These are phyloP conservation scores for Acanthamoeba castellanii DNA, from an alignment of 208 protist genomes.

Conservation along the genomic window DNA sequence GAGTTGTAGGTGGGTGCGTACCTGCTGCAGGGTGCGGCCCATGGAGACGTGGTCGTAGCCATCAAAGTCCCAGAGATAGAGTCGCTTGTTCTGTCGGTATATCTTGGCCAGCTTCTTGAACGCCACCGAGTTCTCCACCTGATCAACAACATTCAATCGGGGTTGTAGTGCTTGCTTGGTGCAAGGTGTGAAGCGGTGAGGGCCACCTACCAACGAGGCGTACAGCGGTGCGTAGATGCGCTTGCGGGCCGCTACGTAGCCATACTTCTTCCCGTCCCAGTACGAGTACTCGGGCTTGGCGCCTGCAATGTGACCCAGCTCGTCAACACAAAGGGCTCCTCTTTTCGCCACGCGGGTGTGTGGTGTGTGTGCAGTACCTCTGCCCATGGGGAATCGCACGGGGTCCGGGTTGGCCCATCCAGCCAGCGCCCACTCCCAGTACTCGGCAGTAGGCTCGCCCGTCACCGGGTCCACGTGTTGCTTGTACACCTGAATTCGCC, in stretches of 20 bases:
- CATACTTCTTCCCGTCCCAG: constrained; percentile 63
- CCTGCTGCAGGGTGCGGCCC: constrained; percentile 33
- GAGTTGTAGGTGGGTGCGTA: neutral
- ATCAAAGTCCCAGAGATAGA: constrained; percentile 76
- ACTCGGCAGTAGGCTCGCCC: constrained; percentile 67
- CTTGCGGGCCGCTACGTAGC: constrained; percentile 67
- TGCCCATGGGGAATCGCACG: constrained; percentile 76
- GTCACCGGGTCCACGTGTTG: constrained; percentile 37
- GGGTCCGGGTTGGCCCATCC: constrained; percentile 72
- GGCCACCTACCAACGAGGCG: neutral
- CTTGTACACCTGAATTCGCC: neutral
- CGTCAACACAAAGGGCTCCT: too few species aligned
- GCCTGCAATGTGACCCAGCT: neutral
- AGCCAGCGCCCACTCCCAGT: constrained; percentile 69
- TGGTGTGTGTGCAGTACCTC: neutral
- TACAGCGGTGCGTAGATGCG: constrained; percentile 77
- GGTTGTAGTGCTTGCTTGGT: too few species aligned
- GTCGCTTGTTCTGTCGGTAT: neutral
- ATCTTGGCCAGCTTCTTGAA: constrained; percentile 60
- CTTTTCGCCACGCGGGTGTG: neutral
- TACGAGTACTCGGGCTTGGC: constrained; percentile 73
- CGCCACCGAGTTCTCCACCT: constrained; percentile 11
- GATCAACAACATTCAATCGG: neutral
- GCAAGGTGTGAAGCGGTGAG: neutral
- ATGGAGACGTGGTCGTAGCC: constrained; percentile 72